Evolutionary conservation across 495 filamentous ascomycete genomes (phyloP), one percentile per base, ranked within the genome.

Genomic region (Podospora conica): DNA sequence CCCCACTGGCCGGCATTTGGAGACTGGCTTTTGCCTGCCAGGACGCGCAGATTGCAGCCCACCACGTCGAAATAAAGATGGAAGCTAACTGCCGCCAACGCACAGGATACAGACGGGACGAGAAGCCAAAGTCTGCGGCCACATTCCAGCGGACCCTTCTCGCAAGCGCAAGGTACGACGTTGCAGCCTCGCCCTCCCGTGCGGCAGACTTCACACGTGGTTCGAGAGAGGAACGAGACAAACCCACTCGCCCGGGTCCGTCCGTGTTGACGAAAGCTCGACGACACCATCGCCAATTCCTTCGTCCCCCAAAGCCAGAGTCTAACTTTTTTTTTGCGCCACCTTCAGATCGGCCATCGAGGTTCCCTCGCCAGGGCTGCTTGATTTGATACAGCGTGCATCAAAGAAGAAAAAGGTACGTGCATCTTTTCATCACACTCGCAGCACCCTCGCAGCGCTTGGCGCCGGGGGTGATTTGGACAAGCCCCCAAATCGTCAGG

Each of bases 401-500:
- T 48, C 40, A 48, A 40, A n/a, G 40, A 48, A n/a, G 40, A 48
- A 27, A 57, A 64, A 64, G 63, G 63, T 64, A 64, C 58, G 65
- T 66, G 31, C 58, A 54, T 65, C 23, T 54, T 60, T 65, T 60
- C 56, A 65, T 65, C 64, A 60, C 64, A 65, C 21, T 20, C 31
- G 25, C 63, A 53, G 25, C 40, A 40, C 33, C 33, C 31, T 67
- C 64, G 63, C 66, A 29, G 61, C 28, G 65, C 69, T 69, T 65
- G 53, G 70, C 64, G 53, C 60, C 63, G 24, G 58, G 63, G 53
- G 54, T 25, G 23, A 29, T 33, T 28, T 24, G 48, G 61, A 7
- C 23, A 48, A 48, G 40, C 53, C 55, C 62, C 29, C 28, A 68
- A 71, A 71, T 69, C 71, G 64, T 60, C 62, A 57, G 20, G 56